Evolutionary conservation across 495 filamentous ascomycete genomes (phyloP).

Genomic region (Xylaria nigripes): DNA sequence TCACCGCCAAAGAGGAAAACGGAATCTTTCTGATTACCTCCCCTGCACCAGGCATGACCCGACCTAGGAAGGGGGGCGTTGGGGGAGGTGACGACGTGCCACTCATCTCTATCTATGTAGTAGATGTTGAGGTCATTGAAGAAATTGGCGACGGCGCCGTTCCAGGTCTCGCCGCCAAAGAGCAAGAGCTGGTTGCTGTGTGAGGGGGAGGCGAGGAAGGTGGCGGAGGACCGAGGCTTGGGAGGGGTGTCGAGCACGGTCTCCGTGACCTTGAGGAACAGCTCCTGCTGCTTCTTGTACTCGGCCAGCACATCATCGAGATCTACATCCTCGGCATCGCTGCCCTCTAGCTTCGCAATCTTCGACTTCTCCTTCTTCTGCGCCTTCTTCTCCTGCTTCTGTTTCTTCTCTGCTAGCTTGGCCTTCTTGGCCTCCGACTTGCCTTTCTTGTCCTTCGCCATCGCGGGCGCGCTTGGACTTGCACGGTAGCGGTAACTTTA

Average conservation of each 20-base stretch:
- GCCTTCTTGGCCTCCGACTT: conserved; percentile 55
- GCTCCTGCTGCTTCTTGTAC: conserved; percentile 76
- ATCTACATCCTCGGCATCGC: conserved; percentile 86
- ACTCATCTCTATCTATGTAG: conserved; percentile 75
- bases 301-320: conserved; percentile 93
- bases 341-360: conserved; percentile 51
- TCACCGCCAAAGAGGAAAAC: conserved; percentile 87
- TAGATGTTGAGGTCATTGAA: conserved; percentile 79
- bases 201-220: conserved; percentile 71
- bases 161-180: conserved; percentile 74
- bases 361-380: conserved; percentile 56
- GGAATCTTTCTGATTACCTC: conserved; percentile 67
- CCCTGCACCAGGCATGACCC: conserved; percentile 87
- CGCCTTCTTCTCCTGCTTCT: conserved; percentile 56
- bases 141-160: conserved; percentile 55
- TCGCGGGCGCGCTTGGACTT: conserved; percentile 7
- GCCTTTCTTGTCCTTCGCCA: conserved; percentile 51
- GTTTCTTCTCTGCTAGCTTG: conserved; percentile 54
- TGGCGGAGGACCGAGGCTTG: conserved; percentile 65
- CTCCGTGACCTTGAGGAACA: conserved; percentile 90
- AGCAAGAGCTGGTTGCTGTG: conserved; percentile 85
- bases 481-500: too few species aligned
- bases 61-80: conserved; percentile 87
- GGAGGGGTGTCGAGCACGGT: conserved; percentile 61
- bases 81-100: conserved; percentile 78